Percentiles rank a stretch among this genome's conserved stretches.
phyloP scores from a whole-genome alignment of 2,329 filamentous ascomycete species.

The Xylariaceae sp. region DNA sequence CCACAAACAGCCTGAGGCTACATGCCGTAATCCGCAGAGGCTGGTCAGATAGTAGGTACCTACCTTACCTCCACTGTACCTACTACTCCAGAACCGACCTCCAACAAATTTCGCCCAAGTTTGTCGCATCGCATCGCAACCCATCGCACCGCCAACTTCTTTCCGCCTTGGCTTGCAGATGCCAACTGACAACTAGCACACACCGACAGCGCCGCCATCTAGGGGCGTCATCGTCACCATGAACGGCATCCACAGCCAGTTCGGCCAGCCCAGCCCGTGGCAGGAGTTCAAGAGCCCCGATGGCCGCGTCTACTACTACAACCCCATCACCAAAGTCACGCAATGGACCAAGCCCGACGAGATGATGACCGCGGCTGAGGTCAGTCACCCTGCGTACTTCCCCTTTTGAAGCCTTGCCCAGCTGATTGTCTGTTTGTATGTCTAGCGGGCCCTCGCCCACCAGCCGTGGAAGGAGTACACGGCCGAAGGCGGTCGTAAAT shows the following conservation, averaged over 20 bases:
- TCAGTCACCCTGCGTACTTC: slow-evolving; percentile 34
- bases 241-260: slow-evolving; percentile 53
- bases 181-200: no score
- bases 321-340: slow-evolving; percentile 77
- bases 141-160: no score
- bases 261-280: slow-evolving; percentile 60
- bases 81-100: no score
- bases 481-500: slow-evolving; percentile 79
- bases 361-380: slow-evolving; percentile 79
- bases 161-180: no score
- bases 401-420: slow-evolving; percentile 13
- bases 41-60: no score
- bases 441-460: slow-evolving; percentile 70
- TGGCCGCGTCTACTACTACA: slow-evolving; percentile 88
- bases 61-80: no score
- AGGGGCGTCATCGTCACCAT: slow-evolving; percentile 35
- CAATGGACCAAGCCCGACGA: slow-evolving; percentile 95
- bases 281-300: slow-evolving; percentile 77
- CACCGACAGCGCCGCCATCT: neutral
- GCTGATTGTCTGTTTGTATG: slow-evolving; percentile 4
- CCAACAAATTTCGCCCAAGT: no score
- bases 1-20: no score
- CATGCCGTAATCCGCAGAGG: no score
- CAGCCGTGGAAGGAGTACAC: slow-evolving; percentile 94
- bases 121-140: no score